These are phyloP conservation scores for Trichoderma parareesei DNA, from an alignment of 495 filamentous ascomycete genomes.

Conservation along the genomic window DNA sequence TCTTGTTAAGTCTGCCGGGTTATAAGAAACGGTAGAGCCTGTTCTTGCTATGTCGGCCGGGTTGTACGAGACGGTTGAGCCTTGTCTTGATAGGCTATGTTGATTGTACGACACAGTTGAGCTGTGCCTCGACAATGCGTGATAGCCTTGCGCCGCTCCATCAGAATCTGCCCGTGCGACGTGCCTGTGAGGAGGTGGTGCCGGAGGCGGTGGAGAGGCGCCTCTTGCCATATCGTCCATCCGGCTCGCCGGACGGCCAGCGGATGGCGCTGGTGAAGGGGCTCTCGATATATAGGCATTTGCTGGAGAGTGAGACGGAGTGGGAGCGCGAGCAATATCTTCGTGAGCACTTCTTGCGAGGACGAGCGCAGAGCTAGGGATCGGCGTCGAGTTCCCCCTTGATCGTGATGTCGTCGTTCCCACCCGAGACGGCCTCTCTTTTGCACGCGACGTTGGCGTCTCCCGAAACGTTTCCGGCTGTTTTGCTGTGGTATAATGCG, in stretches of 20 bases:
- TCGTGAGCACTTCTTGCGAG: conserved; percentile 22
- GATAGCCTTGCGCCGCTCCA: not conserved
- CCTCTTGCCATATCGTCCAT: conserved; percentile 10
- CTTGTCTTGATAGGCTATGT: not conserved
- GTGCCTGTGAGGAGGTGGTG: conserved; percentile 46
- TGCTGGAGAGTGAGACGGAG: conserved; percentile 37
- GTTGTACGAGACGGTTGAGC: not conserved
- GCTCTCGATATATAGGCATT: conserved; percentile 39
- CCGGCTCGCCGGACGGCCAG: conserved; percentile 20
- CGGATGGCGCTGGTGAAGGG: conserved; percentile 48
- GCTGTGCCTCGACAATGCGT: conserved; percentile 15
- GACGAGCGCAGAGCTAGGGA: conserved; percentile 9
- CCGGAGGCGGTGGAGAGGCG: conserved; percentile 43
- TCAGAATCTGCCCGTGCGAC: conserved; percentile 12
- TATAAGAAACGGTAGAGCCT: not conserved
- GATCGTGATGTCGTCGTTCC: conserved; percentile 22
- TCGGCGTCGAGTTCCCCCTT: conserved; percentile 24
- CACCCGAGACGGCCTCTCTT: conserved; percentile 24
- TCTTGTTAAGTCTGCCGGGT: not conserved
- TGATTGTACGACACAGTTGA: conserved; percentile 1
- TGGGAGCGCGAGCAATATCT: conserved; percentile 23
- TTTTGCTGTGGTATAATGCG: conserved; percentile 44
- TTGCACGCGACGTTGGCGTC: not conserved
- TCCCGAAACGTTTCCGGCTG: conserved; percentile 36
- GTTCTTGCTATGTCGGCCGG: not conserved